Conservation (phyloP, 2,329 filamentous ascomycete species). For the Cladosporium oxysporum region DNA sequence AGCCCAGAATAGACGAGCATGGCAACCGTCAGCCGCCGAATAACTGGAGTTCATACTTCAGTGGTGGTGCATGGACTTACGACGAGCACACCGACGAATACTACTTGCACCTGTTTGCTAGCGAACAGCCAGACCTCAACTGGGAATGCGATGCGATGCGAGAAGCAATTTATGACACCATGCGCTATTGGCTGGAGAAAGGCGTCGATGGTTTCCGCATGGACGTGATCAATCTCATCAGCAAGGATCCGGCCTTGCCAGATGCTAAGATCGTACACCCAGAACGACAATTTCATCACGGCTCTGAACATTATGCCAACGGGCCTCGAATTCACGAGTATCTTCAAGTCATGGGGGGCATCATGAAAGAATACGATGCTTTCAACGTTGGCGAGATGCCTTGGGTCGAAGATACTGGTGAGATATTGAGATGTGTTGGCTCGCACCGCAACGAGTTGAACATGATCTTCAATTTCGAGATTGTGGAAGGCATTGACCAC, state of each 20-base stretch:
- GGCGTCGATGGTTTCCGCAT: constrained; percentile 57
- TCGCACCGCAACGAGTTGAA: constrained; percentile 58
- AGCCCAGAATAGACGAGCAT: constrained; percentile 42
- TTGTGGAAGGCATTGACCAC: constrained; percentile 51
- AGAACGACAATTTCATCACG: constrained; percentile 23
- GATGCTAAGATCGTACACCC: constrained; percentile 30
- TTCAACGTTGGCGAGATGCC: constrained; percentile 53
- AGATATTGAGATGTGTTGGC: constrained; percentile 55
- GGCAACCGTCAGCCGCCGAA: constrained; percentile 69
- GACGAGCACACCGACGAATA: constrained; percentile 72
- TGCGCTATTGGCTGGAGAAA: constrained; percentile 69
- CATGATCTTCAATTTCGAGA: constrained; percentile 73
- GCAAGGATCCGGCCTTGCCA: constrained; percentile 29
- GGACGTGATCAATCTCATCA: constrained; percentile 34
- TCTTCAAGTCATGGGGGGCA: constrained; percentile 46
- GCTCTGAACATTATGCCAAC: constrained; percentile 23
- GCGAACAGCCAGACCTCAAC: constrained; percentile 79
- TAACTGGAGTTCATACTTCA: constrained; percentile 70
- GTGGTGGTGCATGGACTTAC: constrained; percentile 64
- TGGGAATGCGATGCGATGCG: constrained; percentile 73
- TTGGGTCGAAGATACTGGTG: constrained; percentile 47
- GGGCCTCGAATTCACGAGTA: constrained; percentile 50
- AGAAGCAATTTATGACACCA: constrained; percentile 66
- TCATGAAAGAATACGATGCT: constrained; percentile 50
- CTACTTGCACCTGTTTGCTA: constrained; percentile 75